These are phyloP conservation scores for Halophytophthora batemanensis DNA, from an alignment of 352 stramenopile species.

Conservation along the genomic window DNA sequence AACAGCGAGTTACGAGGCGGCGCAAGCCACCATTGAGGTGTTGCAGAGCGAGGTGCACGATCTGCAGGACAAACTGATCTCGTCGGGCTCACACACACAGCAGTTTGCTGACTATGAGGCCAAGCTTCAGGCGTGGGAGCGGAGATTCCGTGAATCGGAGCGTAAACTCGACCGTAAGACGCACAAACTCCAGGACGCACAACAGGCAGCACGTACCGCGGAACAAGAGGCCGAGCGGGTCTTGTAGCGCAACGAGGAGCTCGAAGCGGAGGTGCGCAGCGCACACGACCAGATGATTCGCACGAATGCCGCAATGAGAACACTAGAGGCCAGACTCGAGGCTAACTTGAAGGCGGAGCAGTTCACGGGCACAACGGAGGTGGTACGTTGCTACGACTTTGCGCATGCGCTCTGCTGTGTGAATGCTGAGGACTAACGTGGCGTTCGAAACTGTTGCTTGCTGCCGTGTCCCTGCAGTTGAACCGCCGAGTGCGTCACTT, in stretches of 20 bases:
- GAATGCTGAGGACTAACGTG: neutral
- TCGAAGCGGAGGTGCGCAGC: slow-evolving; percentile 35
- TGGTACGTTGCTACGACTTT: neutral
- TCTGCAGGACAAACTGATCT: slow-evolving; percentile 27
- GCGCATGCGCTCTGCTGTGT: neutral
- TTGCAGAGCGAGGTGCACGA: slow-evolving; percentile 29
- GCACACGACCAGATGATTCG: slow-evolving; percentile 50
- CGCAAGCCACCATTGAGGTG: slow-evolving; percentile 27
- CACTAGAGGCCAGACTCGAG: slow-evolving; percentile 48
- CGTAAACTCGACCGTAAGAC: slow-evolving; percentile 21
- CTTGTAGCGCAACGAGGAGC: slow-evolving; percentile 17
- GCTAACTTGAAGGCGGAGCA: slow-evolving; percentile 22
- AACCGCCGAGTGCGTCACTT: slow-evolving; percentile 34
- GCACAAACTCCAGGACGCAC: slow-evolving; percentile 17
- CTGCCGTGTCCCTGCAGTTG: slow-evolving; percentile 18
- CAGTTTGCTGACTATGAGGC: slow-evolving; percentile 37
- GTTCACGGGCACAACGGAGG: slow-evolving; percentile 8
- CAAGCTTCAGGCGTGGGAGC: slow-evolving; percentile 38
- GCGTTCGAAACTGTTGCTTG: neutral
- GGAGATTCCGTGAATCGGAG: slow-evolving; percentile 27
- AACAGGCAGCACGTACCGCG: slow-evolving; percentile 22
- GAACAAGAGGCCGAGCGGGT: slow-evolving; percentile 19
- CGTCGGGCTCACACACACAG: slow-evolving; percentile 16
- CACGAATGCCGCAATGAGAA: slow-evolving; percentile 37
- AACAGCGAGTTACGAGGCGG: slow-evolving; percentile 23